Base-by-base conservation (phyloP, 2,329 filamentous ascomycete genomes). In the Tolypocladium inflatum region DNA sequence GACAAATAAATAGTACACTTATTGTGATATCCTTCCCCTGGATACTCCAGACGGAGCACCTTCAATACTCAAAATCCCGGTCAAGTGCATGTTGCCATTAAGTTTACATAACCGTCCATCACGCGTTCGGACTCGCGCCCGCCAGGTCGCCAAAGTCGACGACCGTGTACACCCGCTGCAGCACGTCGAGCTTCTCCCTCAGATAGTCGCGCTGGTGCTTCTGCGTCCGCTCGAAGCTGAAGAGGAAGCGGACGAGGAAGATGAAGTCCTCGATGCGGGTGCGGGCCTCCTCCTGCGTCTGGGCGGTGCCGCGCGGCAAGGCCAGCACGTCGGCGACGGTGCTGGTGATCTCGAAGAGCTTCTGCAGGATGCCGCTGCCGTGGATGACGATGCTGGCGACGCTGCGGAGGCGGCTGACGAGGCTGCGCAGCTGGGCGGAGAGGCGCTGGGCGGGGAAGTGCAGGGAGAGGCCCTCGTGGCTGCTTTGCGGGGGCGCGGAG, bases 281-380 rank as follows among this genome's bases (percentile, higher is more conserved):
- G 6, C 72, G 70, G 2, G 76, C 76, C 37, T 80, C 78, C 43
- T 78, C 73, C 4, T 76, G 67, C 10, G 64, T 65, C 57, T 69
- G 55, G 30, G 62, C 60, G 0, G 75, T 74, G 0, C 73, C 74
- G 8, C 75, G 72, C 0, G 79, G 78, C 17, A 83, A 70, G 51
- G 80, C 78, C 26, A 84, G 73, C 2, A 85, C 81, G 61, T 84
- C 81, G 10, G 81, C 80, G 52, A 84, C 80, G 2, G 80, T 83
- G 64, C 80, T 82, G 0, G 80, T 80, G 60, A 85, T 81, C 63
- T 85, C 82, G 57, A 85, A 82, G 5, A 85, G 71, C 65, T 85
- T 85, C 60, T 82, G 78, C 56, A 83, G 71, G 57, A 85, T 81
- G 26, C 79, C 79, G 42, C 74, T 79, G 9, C 82, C 81, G 62